Evolutionary conservation across 2,329 filamentous ascomycete species (phyloP).

Genomic region (Colletotrichum tabaci): DNA sequence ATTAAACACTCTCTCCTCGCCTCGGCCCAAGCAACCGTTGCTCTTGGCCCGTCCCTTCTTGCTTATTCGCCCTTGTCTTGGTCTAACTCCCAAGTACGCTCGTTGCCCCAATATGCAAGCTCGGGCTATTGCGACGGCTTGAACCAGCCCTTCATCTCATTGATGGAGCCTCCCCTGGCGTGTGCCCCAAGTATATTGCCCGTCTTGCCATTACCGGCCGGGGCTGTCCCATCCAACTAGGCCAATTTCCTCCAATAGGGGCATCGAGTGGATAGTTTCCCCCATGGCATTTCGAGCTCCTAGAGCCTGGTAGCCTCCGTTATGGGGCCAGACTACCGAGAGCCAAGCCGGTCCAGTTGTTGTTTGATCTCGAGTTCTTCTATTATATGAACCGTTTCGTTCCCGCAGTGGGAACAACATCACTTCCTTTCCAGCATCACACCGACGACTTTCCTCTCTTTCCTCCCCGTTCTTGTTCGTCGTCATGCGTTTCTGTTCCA

Average conservation of each 20-base stretch:
- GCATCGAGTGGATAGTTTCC: background rate
- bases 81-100: background rate
- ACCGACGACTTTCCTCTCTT: background rate
- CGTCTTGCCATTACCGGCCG: background rate
- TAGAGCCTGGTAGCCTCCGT: constrained; percentile 10
- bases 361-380: background rate
- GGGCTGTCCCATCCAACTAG: background rate
- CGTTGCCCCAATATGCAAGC: background rate
- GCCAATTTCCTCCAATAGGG: constrained; percentile 28
- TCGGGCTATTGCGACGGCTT: constrained; percentile 16
- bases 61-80: constrained; percentile 5
- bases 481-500: constrained; percentile 30
- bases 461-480: background rate
- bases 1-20: background rate
- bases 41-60: background rate
- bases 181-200: constrained; percentile 35
- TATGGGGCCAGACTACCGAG: constrained; percentile 20
- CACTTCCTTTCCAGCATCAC: background rate
- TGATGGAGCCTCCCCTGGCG: constrained; percentile 7
- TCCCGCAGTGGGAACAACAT: background rate
- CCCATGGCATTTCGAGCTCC: background rate
- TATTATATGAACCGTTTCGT: constrained; percentile 5
- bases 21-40: background rate
- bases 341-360: background rate
- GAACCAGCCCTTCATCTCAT: constrained; percentile 32